phyloP scores from a whole-genome alignment of 495 filamentous ascomycete genomes.

The Talaromyces trachyspermus region DNA sequence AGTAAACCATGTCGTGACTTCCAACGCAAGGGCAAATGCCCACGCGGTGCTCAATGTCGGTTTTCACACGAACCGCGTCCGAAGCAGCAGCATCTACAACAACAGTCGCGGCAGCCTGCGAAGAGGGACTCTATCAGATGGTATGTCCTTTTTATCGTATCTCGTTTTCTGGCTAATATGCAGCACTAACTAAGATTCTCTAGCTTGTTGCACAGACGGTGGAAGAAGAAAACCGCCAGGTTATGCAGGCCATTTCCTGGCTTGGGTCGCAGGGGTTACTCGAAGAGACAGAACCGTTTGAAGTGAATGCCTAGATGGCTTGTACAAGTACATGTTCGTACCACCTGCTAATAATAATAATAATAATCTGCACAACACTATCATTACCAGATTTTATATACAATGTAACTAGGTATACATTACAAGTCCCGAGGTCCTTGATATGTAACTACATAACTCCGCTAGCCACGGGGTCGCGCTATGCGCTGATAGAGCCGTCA shows the following conservation, averaged over 20 bases:
- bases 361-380: no score
- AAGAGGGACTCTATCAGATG: conserved; percentile 43
- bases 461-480: no score
- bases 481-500: no score
- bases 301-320: no score
- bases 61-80: conserved; percentile 35
- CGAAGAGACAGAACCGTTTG: conserved; percentile 10
- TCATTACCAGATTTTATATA: no score
- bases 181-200: conserved; percentile 10
- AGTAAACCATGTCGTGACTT: conserved; percentile 38
- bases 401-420: no score
- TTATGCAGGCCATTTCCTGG: conserved; percentile 38
- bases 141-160: conserved; percentile 27
- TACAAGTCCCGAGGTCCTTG: no score
- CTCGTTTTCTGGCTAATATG: neutral
- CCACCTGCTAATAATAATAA: no score
- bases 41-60: conserved; percentile 36
- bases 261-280: conserved; percentile 36
- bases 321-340: no score
- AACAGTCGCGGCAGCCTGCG: conserved; percentile 16
- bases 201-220: conserved; percentile 43
- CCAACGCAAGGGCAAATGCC: conserved; percentile 37
- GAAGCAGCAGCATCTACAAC: conserved; percentile 29
- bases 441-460: no score
- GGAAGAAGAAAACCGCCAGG: conserved; percentile 33